Conservation (phyloP, 2,329 filamentous ascomycete species). For the Fusarium ambrosium region DNA sequence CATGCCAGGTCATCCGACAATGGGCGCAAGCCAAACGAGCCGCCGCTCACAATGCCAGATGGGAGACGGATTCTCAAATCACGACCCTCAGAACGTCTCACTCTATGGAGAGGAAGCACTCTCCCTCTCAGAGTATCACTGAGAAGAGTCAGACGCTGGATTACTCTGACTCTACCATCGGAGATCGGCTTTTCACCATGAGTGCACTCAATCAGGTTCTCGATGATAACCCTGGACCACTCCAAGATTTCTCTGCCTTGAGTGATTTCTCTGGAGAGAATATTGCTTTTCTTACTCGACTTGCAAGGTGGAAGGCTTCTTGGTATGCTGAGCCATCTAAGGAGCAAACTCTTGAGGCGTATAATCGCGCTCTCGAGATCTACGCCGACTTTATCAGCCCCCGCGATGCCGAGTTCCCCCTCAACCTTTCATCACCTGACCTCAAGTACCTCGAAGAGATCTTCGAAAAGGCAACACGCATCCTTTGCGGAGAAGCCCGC, state of each 20-base stretch:
- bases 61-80: constrained; percentile 23
- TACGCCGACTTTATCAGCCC: constrained; percentile 72
- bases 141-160: constrained; percentile 13
- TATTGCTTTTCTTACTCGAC: constrained; percentile 73
- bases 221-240: constrained; percentile 66
- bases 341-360: constrained; percentile 57
- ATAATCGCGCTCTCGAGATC: constrained; percentile 71
- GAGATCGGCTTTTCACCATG: constrained; percentile 68
- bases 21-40: constrained; percentile 53
- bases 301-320: constrained; percentile 67
- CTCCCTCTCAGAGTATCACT: background rate
- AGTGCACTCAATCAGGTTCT: constrained; percentile 72
- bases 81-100: constrained; percentile 22
- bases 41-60: constrained; percentile 21
- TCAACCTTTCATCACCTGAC: constrained; percentile 72
- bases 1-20: constrained; percentile 66
- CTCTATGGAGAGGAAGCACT: constrained; percentile 17
- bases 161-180: constrained; percentile 20
- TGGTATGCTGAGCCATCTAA: constrained; percentile 16
- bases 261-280: constrained; percentile 79
- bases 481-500: constrained; percentile 55
- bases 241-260: constrained; percentile 73
- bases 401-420: constrained; percentile 71
- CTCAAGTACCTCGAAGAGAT: constrained; percentile 64
- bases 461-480: constrained; percentile 67